Base-by-base conservation (phyloP, 2,329 filamentous ascomycete genomes). In the Epichloe gansuensis region DNA sequence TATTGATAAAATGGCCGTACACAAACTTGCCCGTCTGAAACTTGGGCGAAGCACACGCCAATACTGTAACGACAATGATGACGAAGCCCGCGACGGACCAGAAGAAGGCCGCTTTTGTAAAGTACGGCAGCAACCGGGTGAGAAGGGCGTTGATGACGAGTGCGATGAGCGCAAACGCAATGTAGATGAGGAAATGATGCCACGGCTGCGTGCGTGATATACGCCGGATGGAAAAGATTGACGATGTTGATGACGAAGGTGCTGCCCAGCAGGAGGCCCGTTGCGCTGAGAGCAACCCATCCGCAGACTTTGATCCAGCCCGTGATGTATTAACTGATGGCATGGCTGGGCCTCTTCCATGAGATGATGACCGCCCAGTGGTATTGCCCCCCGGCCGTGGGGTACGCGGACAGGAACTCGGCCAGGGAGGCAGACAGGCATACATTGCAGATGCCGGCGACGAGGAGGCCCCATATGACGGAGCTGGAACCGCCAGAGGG, bases 121-220 rank as follows among this genome's bases (percentile, higher is more conserved):
- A 71, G 12, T 75, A 72, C 0, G 84, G 84, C 3, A 89, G 71
- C 3, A 81, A 60, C 3, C 61, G 57, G 1, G 62, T 66, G n/a
- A 76, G 70, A 57, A 87, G 84, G 1, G 80, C 77, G 56, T 88
- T 88, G 64, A 87, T 69, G 47, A 77, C 52, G 53, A 87, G 78
- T 3, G 80, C 80, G 15, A 77, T 65, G 23, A 81, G 53, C 5
- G 79, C 82, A 61, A 81, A 83, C 6, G 66, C 82, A 44, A 85
- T 74, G 64, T 87, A 88, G 47, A 88, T 82, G 31, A 87, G 69
- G 64, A 88, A 88, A 57, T 86, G 81, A 59, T 89, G 84, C 81
- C 84, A 88, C 3, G 77, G 61, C 60, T 83, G 65, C 2, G 76
- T 83, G 65, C 2, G 76, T 54, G 23, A 72, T 68, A 60, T 82